phyloP scores from a whole-genome alignment of 148 eudicot genomes.

The Euryodendron excelsum region DNA sequence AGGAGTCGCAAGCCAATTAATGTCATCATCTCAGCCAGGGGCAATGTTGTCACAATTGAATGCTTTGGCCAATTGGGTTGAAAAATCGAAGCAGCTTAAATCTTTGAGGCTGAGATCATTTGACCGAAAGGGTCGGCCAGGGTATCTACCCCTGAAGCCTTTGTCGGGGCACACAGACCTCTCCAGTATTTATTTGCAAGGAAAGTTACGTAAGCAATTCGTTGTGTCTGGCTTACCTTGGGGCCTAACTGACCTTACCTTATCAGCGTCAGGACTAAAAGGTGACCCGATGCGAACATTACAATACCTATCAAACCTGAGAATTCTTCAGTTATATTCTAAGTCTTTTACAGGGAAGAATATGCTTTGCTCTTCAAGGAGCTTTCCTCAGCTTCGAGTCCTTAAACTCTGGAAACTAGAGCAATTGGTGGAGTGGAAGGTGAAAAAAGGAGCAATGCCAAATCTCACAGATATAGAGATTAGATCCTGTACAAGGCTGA shows the following conservation, averaged over 20 bases:
- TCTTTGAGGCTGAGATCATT: constrained; percentile 25
- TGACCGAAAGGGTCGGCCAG: constrained; percentile 21
- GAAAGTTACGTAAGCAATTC: constrained; percentile 11
- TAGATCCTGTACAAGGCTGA: constrained; percentile 21
- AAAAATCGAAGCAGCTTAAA: constrained; percentile 12
- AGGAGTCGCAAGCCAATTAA: constrained; percentile 18
- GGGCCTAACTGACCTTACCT: constrained; percentile 20
- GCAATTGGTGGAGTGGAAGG: constrained; percentile 19
- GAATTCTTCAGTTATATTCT: constrained; percentile 20
- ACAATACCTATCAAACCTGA: constrained; percentile 14
- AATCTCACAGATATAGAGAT: constrained; percentile 21
- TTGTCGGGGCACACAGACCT: constrained; percentile 17
- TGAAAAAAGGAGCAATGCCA: constrained; percentile 22
- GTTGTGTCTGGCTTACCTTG: constrained; percentile 3
- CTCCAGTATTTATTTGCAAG: constrained; percentile 21
- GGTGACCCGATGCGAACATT: constrained; percentile 28
- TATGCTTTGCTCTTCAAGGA: constrained; percentile 22
- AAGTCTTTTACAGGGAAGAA: constrained; percentile 14
- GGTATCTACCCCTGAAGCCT: constrained; percentile 8
- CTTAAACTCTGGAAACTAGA: constrained; percentile 29
- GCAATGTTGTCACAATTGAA: neutral
- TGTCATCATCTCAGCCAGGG: neutral
- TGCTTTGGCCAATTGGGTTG: constrained; percentile 23
- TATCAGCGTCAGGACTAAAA: constrained; percentile 21
- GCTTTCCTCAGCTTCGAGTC: constrained; percentile 26